Evolutionary conservation across 805 yeast genomes (phyloP), one percentile per base, ranked within the genome.

Genomic region (Yueomyces sp.): DNA sequence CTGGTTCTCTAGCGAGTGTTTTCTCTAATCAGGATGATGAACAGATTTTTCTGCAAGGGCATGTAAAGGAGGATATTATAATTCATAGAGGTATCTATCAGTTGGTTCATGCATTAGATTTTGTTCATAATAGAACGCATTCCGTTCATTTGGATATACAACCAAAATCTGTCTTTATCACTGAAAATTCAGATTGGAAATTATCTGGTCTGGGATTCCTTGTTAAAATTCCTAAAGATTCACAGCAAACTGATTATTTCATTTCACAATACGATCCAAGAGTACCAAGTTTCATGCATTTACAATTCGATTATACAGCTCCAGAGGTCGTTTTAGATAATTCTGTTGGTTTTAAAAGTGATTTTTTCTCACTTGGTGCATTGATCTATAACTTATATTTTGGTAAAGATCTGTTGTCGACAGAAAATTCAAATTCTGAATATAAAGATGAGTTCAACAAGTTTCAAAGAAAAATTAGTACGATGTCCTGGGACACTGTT

Each of bases 171-270:
- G 69, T 92, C 1, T 74, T 82, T 45, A 73, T 90, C 26, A 88
- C 83, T 51, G 81, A 77, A 37, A 82, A 79, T 50, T 88, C 94
- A 4, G 97, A 92, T 63, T 92, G 98, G 97, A 92, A 90, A 59
- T 59, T 92, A 2, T 73, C 83, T 5, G 96, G 96, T 0, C 71
- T 92, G 46, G 79, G 69, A 0, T 68, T 74, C 42, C 63, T 74
- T 41, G 48, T 59, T 4, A 66, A 65, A 42, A 49, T 74, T 65
- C 54, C 73, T 65, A 59, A 74, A 67, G 55, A 84, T 67, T 51
- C 60, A 39, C 74, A 72, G 12, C 54, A 75, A 9, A 71, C 70
- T 3, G 85, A 79, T 44, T 83, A 69, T 56, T 78, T 70, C 50
- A 65, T 85, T 39, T 84, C 85, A 53, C 82, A 81, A 41, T 72